Conservation (phyloP, 768 basidiomycete species). For the Trametes cubensis region DNA sequence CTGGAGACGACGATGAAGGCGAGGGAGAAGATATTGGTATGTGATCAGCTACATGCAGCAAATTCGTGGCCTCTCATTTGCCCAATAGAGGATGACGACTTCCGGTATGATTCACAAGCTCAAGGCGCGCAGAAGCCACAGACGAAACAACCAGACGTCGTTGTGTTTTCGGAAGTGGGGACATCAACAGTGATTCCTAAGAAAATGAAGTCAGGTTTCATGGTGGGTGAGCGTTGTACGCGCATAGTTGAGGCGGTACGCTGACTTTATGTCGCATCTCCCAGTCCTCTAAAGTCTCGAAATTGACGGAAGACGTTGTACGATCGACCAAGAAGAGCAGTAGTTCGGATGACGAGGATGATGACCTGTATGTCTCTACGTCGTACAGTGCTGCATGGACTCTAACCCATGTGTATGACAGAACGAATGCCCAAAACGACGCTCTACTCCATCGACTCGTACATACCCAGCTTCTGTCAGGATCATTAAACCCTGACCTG, state of each 20-base stretch:
- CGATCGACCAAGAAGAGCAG: conserved; percentile 26
- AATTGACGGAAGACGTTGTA: conserved; percentile 46
- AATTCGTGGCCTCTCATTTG: background rate
- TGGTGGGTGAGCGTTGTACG: conserved; percentile 51
- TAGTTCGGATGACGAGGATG: conserved; percentile 44
- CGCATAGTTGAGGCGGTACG: background rate
- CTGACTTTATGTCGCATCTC: background rate
- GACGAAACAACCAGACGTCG: conserved; percentile 44
- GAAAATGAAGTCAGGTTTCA: conserved; percentile 63
- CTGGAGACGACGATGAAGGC: background rate
- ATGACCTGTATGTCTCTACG: conserved; percentile 50
- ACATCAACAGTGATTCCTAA: conserved; percentile 20
- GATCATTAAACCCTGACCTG: conserved; percentile 65
- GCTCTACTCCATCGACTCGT: conserved; percentile 75
- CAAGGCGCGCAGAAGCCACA: background rate
- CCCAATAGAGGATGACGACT: conserved; percentile 44
- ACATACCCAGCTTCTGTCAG: conserved; percentile 79
- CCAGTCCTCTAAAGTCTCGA: conserved; percentile 79
- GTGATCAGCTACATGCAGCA: background rate
- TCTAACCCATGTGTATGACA: conserved; percentile 33
- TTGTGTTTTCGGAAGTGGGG: conserved; percentile 56
- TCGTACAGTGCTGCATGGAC: background rate
- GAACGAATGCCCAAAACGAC: conserved; percentile 78
- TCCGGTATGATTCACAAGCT: conserved; percentile 31
- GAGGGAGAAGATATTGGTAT: conserved; percentile 17